Evolutionary conservation across 2,329 filamentous ascomycete species (phyloP).

Genomic region (Beauveria medogensis): DNA sequence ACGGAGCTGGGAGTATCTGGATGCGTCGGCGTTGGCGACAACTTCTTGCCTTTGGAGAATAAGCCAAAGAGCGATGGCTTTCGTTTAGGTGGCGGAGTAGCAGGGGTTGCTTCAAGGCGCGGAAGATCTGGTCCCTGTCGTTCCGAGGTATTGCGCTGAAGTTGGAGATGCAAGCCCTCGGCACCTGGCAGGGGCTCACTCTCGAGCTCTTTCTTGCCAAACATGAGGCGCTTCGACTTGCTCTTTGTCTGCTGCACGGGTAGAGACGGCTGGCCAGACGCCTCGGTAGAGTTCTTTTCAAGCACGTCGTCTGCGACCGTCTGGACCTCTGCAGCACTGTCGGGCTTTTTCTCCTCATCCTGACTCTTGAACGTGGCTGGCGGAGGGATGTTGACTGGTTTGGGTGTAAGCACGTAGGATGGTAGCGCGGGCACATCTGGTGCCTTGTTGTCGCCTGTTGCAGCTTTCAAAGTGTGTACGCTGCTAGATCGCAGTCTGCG

Average conservation of each 20-base stretch:
- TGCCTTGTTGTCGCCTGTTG: constrained; percentile 11
- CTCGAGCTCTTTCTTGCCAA: not conserved
- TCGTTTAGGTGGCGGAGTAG: constrained; percentile 25
- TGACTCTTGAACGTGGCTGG: constrained; percentile 13
- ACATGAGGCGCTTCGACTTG: not conserved
- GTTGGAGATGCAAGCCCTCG: constrained; percentile 38
- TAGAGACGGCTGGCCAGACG: not conserved
- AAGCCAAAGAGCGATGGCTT: constrained; percentile 38
- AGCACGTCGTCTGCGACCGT: not conserved
- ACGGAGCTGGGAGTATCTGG: constrained; percentile 25
- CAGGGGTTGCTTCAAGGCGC: constrained; percentile 36
- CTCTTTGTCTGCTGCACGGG: not conserved
- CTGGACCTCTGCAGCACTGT: not conserved
- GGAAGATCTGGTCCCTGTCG: constrained; percentile 42
- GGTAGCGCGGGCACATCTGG: constrained; percentile 19
- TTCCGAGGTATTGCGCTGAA: constrained; percentile 39
- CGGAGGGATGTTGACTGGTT: constrained; percentile 20
- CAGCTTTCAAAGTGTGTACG: constrained; percentile 14
- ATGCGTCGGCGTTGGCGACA: constrained; percentile 23
- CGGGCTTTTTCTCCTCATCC: constrained; percentile 4
- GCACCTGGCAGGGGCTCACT: constrained; percentile 10
- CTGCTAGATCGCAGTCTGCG: constrained; percentile 20
- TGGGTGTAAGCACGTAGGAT: constrained; percentile 21
- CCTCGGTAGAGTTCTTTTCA: constrained; percentile 9
- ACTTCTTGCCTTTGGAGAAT: constrained; percentile 34